Evolutionary conservation across 208 protist species (phyloP).

Genomic region (Novymonas esmeraldas): DNA sequence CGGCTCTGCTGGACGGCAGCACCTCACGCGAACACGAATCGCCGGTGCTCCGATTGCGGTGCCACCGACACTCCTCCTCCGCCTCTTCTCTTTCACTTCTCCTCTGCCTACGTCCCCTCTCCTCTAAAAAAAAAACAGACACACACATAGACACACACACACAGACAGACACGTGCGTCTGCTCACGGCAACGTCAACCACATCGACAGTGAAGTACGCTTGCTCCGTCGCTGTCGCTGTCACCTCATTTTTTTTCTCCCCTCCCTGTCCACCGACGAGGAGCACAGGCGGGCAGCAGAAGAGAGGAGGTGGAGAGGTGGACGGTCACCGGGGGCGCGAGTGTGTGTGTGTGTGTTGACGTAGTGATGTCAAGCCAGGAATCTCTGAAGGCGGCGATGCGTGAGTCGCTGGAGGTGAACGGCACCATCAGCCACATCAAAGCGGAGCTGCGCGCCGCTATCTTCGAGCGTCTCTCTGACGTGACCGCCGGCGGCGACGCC

Average conservation of each 20-base stretch:
- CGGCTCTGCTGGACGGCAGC: no score
- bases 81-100: not conserved
- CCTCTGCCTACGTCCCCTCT: no score
- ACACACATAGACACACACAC: not conserved
- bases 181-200: no score
- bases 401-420: conserved; percentile 81
- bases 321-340: no score
- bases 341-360: no score
- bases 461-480: conserved; percentile 77
- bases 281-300: not conserved
- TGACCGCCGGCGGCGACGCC: conserved; percentile 24
- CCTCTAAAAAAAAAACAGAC: not conserved
- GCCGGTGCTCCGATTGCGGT: no score
- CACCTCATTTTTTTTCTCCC: conserved; percentile 11
- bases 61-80: no score
- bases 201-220: no score
- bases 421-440: conserved; percentile 87
- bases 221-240: not conserved
- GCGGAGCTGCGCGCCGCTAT: conserved; percentile 90
- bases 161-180: not conserved
- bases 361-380: conserved; percentile 76
- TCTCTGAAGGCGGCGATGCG: conserved; percentile 87
- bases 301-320: not conserved
- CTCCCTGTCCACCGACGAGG: conserved; percentile 2
- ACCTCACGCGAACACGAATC: no score